Evolutionary conservation across 2,329 filamentous ascomycete genomes (phyloP).

Genomic region (Conoideocrella luteorostrata): DNA sequence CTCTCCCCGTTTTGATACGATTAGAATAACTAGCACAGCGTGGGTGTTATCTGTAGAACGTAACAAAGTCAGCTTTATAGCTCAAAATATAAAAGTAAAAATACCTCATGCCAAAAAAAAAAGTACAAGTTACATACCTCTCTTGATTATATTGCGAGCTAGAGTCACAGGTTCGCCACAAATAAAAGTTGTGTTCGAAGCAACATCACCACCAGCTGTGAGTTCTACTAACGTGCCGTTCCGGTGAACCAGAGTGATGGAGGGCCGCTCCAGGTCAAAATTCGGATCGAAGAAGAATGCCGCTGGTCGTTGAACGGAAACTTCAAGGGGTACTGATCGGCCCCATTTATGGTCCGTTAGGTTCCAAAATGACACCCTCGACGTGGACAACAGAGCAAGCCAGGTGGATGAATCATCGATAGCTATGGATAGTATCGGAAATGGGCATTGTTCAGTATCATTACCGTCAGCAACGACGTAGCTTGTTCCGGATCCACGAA

Average conservation of each 20-base stretch:
- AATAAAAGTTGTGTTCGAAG: constrained; percentile 34
- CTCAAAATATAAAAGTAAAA: no score
- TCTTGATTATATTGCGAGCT: constrained; percentile 39
- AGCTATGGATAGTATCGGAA: constrained; percentile 56
- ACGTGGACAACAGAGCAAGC: constrained; percentile 58
- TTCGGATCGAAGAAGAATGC: constrained; percentile 57
- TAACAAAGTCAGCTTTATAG: background rate
- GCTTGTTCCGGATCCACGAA: constrained; percentile 37
- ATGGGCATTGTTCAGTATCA: constrained; percentile 36
- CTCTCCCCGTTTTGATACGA: constrained; percentile 4
- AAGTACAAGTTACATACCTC: constrained; percentile 27
- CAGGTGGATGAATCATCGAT: constrained; percentile 59
- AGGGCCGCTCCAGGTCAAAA: constrained; percentile 29
- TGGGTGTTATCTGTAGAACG: background rate
- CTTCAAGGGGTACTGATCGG: constrained; percentile 45
- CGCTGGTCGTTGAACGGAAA: constrained; percentile 47
- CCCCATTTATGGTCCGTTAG: constrained; percentile 51
- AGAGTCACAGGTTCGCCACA: constrained; percentile 48
- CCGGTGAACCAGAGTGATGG: constrained; percentile 55
- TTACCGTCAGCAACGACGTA: constrained; percentile 37
- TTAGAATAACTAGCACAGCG: background rate
- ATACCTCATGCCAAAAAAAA: no score
- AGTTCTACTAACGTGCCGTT: constrained; percentile 59
- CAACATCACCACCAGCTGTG: constrained; percentile 32
- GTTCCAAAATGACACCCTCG: constrained; percentile 54